phyloP scores from a whole-genome alignment of 2,329 filamentous ascomycete genomes.

The Thelonectria discophora region DNA sequence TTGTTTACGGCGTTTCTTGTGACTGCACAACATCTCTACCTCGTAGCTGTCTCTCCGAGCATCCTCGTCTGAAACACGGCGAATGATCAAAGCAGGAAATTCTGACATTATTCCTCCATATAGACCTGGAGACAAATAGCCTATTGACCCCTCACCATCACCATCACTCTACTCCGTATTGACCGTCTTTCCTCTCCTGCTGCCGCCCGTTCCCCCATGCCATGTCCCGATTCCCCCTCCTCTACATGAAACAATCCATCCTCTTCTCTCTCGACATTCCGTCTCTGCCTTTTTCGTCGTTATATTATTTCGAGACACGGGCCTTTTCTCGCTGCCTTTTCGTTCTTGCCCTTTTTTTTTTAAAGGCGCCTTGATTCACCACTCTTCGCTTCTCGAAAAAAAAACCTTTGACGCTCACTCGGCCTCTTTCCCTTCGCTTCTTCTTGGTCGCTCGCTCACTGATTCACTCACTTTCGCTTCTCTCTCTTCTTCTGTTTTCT shows the following conservation, averaged over 20 bases:
- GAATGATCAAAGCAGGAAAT: too few relatives aligned
- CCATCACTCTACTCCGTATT: too few relatives aligned
- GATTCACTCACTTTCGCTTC: not conserved
- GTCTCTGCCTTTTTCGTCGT: conserved; percentile 1
- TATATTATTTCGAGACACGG: not conserved
- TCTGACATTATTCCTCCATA: too few relatives aligned
- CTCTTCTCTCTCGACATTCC: conserved; percentile 21
- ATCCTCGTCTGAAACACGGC: too few relatives aligned
- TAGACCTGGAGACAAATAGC: too few relatives aligned
- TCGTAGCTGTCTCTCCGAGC: too few relatives aligned
- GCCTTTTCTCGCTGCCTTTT: conserved; percentile 4
- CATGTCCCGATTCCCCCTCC: conserved; percentile 18
- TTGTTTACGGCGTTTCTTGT: too few relatives aligned
- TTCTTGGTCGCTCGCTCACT: not conserved
- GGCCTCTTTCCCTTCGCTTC: not conserved
- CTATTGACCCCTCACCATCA: too few relatives aligned
- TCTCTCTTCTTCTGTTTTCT: not conserved
- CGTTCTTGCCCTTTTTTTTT: conserved; percentile 2
- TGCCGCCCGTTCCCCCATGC: conserved; percentile 21
- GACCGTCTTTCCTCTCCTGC: not conserved
- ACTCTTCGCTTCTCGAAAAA: not conserved
- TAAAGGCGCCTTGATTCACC: not conserved
- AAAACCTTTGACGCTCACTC: not conserved
- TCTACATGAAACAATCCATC: conserved; percentile 39
- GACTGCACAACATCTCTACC: too few relatives aligned